Base-by-base conservation (phyloP, 768 basidiomycete genomes). In the Hericium coralloides region DNA sequence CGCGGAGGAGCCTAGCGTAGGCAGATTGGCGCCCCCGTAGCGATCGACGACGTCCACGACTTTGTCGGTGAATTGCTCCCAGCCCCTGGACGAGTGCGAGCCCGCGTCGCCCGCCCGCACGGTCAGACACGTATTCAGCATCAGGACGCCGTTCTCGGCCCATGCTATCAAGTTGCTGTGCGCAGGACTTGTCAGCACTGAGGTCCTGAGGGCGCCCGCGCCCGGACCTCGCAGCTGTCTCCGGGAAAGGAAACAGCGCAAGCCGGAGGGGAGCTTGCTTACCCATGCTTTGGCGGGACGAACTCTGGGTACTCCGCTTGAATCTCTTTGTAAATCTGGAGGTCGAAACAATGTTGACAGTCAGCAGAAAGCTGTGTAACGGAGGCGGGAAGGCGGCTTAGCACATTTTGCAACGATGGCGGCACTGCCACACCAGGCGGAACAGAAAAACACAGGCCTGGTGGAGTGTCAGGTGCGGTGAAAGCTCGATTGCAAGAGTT, bases 101-200 rank as follows among this genome's bases (percentile, higher is more conserved):
- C 81, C 89, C 17, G 95, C 82, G 55, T 79, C 63, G 56, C 79
- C 78, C 0, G 88, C 87, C 55, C 82, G 80, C 39, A 97, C 95
- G 2, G 95, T 95, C 51, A 98, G 77, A 58, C 85, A 88, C n/a
- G 92, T 90, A 73, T 97, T 98, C 49, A 97, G 80, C 69, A 95
- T 80, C 58, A 97, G 76, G 41, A 98, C 94, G 52, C 95, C 95
- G 57, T 86, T 85, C 58, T 82, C 74, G 1, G 93, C 91, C 87
- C 92, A 93, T 18, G 76, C 69, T 6, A 82, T 80, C 47, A 98
- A 76, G 66, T 92, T 89, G 56, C 95, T 93, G 64, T 5, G 43
- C n/a, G 43, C 31, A 31, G 31, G 31, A 31, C 2, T 31, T 31
- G 31, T 31, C 31, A 31, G 31, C 31, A 31, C 31, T 31, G 31